Evolutionary conservation across 345 rosid species (phyloP), one percentile per base, ranked within the genome.

Genomic region (Garcia nutans): DNA sequence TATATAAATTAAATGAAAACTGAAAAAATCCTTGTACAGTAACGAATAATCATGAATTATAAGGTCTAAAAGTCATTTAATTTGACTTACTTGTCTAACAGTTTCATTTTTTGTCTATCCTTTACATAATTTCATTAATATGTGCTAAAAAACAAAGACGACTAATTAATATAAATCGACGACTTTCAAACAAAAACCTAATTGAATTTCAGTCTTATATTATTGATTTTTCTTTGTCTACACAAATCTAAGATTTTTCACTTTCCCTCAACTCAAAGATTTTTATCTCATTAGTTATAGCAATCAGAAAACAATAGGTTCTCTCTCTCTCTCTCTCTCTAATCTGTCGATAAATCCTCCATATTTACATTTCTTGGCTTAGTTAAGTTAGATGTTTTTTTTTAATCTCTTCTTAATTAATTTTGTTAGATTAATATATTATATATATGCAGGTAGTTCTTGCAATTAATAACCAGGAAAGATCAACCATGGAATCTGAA

Each of bases 401-500:
- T 13, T 45, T n/a, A 31, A 17, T 33, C 33, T 8, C 8, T 5
- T 22, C 11, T 66, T 5, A 11, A 63, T 19, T 49, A 0, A 47
- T 58, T 16, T 57, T 16, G 31, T 42, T 76, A 23, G 60, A 45
- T 37, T 37, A 37, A 37, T 37, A 28, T 28, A 28, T 28, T 28
- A 28, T 28, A 28, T 28, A 28, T 28, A 37, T 37, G 41, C 83
- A 83, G 83, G 68, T 44, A 31, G 70, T 13, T 59, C 24, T 41
- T 52, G 31, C 65, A 50, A 41, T 60, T 9, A 16, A 65, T 9
- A n/a, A 65, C 2, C 22, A 41, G 64, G 75, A 75, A 31, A 73
- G 64, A 63, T 41, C 74, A 47, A 16, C 69, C 44, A 37, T 63
- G 77, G 82, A 57, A 67, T 37, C 70, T 64, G 78, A 77, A 23